Conservation (phyloP, 306 rosid species). For the Cicer bijugum region DNA sequence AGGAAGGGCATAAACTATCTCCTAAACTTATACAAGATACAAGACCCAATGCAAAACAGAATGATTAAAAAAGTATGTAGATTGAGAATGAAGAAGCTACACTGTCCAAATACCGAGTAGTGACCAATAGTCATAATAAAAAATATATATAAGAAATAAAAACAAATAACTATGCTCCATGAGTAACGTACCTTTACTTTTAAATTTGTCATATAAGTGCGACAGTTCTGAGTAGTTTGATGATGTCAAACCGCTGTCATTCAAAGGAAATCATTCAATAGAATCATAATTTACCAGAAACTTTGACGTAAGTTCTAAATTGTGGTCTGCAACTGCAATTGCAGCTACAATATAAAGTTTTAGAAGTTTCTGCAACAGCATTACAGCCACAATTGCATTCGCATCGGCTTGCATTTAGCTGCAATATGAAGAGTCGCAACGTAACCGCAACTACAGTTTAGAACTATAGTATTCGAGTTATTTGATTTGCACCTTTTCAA, state of each 20-base stretch:
- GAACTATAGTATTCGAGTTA: background rate
- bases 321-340: too few relatives aligned
- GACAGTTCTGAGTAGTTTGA: slow-evolving; percentile 90
- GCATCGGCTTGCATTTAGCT: too few relatives aligned
- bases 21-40: slow-evolving; percentile 5
- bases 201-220: slow-evolving; percentile 82
- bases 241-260: slow-evolving; percentile 84
- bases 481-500: slow-evolving; percentile 4
- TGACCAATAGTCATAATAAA: slow-evolving; percentile 13
- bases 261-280: slow-evolving; percentile 38
- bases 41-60: slow-evolving; percentile 14
- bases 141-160: slow-evolving; percentile 2
- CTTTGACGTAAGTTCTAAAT: background rate
- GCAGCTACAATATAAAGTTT: too few relatives aligned
- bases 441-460: too few relatives aligned
- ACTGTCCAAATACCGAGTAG: slow-evolving; percentile 14
- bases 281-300: slow-evolving; percentile 38
- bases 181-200: slow-evolving; percentile 67
- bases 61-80: slow-evolving; percentile 24
- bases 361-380: too few relatives aligned
- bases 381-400: too few relatives aligned
- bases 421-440: too few relatives aligned
- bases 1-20: background rate
- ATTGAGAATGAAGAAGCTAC: slow-evolving; percentile 41
- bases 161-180: slow-evolving; percentile 35